Percentiles rank a stretch among this genome's conserved stretches.
These are phyloP conservation scores for Vitis hybrid DNA, from an alignment of 177 flowering plant species.

Conservation along the genomic window DNA sequence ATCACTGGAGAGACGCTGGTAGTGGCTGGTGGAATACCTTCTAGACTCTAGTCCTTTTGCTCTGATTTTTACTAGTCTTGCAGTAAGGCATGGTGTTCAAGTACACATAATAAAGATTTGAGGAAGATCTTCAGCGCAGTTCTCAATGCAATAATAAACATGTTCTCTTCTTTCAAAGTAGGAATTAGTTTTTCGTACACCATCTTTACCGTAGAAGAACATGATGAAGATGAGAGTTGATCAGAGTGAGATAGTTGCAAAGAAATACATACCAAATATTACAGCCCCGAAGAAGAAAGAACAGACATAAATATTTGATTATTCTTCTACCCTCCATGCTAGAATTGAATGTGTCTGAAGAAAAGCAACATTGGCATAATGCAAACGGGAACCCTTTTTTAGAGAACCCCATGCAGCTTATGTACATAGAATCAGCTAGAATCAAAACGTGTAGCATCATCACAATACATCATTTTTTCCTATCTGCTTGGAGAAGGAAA, in stretches of 20 bases:
- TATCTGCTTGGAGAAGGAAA: conserved; percentile 11
- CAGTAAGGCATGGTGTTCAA: too few relatives aligned
- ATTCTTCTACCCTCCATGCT: background rate
- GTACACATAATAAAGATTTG: too few relatives aligned
- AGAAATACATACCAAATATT: too few relatives aligned
- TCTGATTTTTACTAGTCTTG: background rate
- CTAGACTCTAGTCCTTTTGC: conserved; percentile 52
- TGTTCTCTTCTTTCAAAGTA: too few relatives aligned
- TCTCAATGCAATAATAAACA: too few relatives aligned
- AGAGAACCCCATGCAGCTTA: conserved; percentile 17
- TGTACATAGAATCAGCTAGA: conserved; percentile 18
- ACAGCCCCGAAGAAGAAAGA: too few relatives aligned
- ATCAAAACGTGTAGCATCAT: conserved; percentile 2
- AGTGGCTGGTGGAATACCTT: conserved; percentile 84
- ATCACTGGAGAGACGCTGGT: conserved; percentile 91
- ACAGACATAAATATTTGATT: background rate
- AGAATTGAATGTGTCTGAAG: background rate
- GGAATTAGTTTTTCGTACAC: too few relatives aligned
- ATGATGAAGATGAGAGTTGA: too few relatives aligned
- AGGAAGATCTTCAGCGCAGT: too few relatives aligned
- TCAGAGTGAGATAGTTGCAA: too few relatives aligned
- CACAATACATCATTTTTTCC: conserved; percentile 4
- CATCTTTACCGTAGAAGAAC: too few relatives aligned
- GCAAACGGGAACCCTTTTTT: background rate
- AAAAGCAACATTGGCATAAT: background rate